phyloP scores from a whole-genome alignment of 345 rosid species.

The Zanthoxylum bungeanum region DNA sequence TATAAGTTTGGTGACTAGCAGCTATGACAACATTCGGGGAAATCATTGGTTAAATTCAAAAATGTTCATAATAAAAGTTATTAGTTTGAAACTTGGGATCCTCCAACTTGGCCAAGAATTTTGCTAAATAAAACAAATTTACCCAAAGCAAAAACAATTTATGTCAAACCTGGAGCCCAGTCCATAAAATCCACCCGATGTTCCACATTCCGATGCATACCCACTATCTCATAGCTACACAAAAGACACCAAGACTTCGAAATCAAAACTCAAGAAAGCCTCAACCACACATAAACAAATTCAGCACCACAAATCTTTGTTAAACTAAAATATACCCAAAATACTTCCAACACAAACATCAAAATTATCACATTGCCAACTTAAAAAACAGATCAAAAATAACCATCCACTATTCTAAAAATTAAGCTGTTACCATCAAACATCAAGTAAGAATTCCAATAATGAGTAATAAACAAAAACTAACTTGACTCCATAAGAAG shows the following conservation, averaged over 20 bases:
- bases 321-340: background rate
- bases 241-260: slow-evolving; percentile 6
- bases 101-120: slow-evolving; percentile 6
- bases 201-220: slow-evolving; percentile 83
- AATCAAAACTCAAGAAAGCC: slow-evolving; percentile 6
- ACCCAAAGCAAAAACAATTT: slow-evolving; percentile 2
- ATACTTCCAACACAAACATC: background rate
- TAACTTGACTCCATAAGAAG: background rate
- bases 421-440: background rate
- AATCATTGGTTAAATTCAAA: background rate
- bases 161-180: slow-evolving; percentile 91
- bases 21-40: background rate
- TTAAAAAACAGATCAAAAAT: background rate
- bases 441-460: background rate
- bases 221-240: slow-evolving; percentile 67
- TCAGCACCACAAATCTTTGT: background rate
- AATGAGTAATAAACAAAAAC: background rate
- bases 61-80: background rate
- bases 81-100: background rate
- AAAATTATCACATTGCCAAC: background rate
- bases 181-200: slow-evolving; percentile 93
- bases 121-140: background rate
- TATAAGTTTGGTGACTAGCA: background rate
- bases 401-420: background rate
- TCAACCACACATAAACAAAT: background rate